These are phyloP conservation scores for Leccinum subfulvum DNA, from an alignment of 1,284 basidiomycete species.

Conservation along the genomic window DNA sequence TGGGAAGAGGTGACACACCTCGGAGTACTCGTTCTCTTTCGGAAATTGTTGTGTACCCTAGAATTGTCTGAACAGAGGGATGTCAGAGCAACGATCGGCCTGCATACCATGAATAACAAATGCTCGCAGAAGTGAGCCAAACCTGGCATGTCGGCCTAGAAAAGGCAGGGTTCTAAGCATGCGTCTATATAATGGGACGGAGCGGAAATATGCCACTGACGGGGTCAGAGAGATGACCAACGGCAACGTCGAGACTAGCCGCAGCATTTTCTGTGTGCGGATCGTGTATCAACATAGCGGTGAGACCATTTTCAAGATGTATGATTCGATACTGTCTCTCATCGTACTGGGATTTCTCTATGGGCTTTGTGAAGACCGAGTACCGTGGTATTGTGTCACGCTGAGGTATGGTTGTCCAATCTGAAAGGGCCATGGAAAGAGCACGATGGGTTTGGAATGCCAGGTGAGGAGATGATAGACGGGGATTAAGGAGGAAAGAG, in stretches of 20 bases:
- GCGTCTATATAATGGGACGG: neutral
- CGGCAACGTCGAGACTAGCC: slow-evolving; percentile 92
- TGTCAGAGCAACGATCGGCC: neutral
- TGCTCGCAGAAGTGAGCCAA: slow-evolving; percentile 95
- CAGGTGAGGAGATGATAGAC: neutral
- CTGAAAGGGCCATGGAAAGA: slow-evolving; percentile 24
- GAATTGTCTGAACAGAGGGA: slow-evolving; percentile 15
- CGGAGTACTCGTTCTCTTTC: slow-evolving; percentile 89
- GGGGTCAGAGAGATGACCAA: slow-evolving; percentile 93
- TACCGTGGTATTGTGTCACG: slow-evolving; percentile 39
- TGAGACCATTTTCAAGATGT: slow-evolving; percentile 82
- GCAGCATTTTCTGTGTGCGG: slow-evolving; percentile 90
- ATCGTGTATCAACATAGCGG: slow-evolving; percentile 87
- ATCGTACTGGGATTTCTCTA: slow-evolving; percentile 77
- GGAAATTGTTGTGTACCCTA: slow-evolving; percentile 84
- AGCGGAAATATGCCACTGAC: slow-evolving; percentile 47
- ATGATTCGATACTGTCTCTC: slow-evolving; percentile 82
- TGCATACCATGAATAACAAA: slow-evolving; percentile 86
- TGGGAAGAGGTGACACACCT: slow-evolving; percentile 42
- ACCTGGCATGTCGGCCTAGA: slow-evolving; percentile 81
- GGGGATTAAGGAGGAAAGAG: slow-evolving; percentile 10
- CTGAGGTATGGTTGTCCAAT: slow-evolving; percentile 23
- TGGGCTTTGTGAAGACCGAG: slow-evolving; percentile 60
- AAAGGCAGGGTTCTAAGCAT: neutral
- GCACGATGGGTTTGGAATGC: slow-evolving; percentile 9